Evolutionary conservation across 495 filamentous ascomycete genomes (phyloP).

Genomic region (Chaetomidium leptoderma): DNA sequence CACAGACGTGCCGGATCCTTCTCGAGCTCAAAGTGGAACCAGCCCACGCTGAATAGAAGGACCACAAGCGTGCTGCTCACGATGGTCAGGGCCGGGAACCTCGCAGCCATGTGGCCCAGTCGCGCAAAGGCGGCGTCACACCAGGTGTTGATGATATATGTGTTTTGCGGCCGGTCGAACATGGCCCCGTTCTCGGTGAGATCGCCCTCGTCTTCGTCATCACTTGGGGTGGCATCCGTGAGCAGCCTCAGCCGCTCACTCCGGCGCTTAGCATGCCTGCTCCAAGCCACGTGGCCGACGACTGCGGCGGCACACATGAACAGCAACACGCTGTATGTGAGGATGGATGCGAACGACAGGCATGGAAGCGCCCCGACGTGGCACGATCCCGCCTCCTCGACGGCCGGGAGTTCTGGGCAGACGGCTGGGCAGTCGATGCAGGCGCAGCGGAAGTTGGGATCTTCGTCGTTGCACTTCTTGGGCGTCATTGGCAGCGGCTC

Average conservation of each 20-base stretch:
- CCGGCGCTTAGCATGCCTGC: slow-evolving; percentile 64
- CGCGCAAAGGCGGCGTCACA: slow-evolving; percentile 74
- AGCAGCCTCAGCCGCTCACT: slow-evolving; percentile 80
- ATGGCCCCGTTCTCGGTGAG: slow-evolving; percentile 67
- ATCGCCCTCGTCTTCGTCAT: slow-evolving; percentile 87
- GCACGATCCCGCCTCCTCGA: slow-evolving; percentile 64
- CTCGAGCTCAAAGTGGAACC: slow-evolving; percentile 81
- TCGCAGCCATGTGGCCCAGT: slow-evolving; percentile 77
- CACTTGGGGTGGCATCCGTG: slow-evolving; percentile 74
- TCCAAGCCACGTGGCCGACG: slow-evolving; percentile 69
- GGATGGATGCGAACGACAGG: slow-evolving; percentile 83
- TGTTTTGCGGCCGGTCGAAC: slow-evolving; percentile 62
- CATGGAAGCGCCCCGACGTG: slow-evolving; percentile 83
- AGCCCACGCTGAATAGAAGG: slow-evolving; percentile 72
- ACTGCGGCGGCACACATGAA: slow-evolving; percentile 60
- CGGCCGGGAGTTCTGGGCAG: slow-evolving; percentile 73
- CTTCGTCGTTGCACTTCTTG: slow-evolving; percentile 82
- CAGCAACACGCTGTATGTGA: slow-evolving; percentile 75
- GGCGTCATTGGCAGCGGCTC: slow-evolving; percentile 57
- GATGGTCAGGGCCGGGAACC: slow-evolving; percentile 82
- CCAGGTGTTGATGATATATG: slow-evolving; percentile 73
- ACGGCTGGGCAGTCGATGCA: slow-evolving; percentile 87
- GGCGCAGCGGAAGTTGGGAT: slow-evolving; percentile 79
- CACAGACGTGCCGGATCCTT: slow-evolving; percentile 85
- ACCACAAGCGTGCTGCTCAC: slow-evolving; percentile 63